Evolutionary conservation across 2,329 filamentous ascomycete species (phyloP).

Genomic region (Madurella mycetomatis): DNA sequence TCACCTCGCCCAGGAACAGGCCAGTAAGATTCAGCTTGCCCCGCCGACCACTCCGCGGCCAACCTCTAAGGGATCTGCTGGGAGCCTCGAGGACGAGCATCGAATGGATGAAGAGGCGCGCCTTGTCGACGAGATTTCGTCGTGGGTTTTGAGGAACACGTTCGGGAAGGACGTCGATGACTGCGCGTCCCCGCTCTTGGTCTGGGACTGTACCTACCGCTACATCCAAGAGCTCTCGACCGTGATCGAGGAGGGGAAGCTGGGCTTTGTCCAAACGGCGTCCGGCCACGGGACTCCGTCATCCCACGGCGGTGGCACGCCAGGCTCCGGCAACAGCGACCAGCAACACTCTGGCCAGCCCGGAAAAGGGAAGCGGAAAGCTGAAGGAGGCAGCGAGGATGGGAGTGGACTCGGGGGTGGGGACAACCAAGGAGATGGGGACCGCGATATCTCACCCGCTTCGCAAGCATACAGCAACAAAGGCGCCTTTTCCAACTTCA

Average conservation of each 20-base stretch:
- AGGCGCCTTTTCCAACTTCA: constrained; percentile 21
- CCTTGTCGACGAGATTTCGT: constrained; percentile 24
- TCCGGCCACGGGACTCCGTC: constrained; percentile 18
- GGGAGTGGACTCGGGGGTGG: constrained; percentile 17
- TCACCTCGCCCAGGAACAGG: constrained; percentile 6
- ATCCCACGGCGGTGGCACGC: constrained; percentile 13
- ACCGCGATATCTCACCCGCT: constrained; percentile 15
- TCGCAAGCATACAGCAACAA: constrained; percentile 17
- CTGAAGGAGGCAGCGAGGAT: constrained; percentile 24
- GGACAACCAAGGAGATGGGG: constrained; percentile 16
- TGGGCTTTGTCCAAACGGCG: constrained; percentile 12
- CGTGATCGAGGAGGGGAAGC: constrained; percentile 16
- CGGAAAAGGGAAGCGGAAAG: constrained; percentile 25
- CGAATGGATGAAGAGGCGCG: constrained; percentile 17
- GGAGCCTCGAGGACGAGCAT: constrained; percentile 10
- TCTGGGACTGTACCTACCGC: constrained; percentile 25
- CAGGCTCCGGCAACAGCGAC: constrained; percentile 6
- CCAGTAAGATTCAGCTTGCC: constrained; percentile 10
- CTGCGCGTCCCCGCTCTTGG: constrained; percentile 22
- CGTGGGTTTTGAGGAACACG: constrained; percentile 23
- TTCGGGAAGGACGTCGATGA: constrained; percentile 26
- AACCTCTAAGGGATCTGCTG: constrained; percentile 1
- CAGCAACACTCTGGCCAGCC: constrained; percentile 8
- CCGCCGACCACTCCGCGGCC: background rate
- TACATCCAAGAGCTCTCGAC: constrained; percentile 23